Evolutionary conservation across 2,329 filamentous ascomycete genomes (phyloP), one percentile per base, ranked within the genome.

Genomic region (Pseudogymnoascus sp.): DNA sequence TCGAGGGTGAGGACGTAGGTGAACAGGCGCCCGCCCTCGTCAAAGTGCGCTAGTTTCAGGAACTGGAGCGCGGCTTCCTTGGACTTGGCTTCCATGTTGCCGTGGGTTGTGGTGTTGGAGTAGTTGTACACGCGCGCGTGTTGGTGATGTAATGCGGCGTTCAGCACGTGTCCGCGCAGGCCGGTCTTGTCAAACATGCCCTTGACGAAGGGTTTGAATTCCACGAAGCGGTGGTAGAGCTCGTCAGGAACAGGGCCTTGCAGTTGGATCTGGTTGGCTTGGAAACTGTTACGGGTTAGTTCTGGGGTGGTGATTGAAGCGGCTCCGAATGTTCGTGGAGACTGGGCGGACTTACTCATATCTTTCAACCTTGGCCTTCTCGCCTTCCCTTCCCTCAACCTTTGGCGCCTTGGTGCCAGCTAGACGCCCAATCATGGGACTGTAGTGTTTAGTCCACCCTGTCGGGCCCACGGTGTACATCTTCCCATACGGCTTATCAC

Each of bases 1-100:
- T 97, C 93, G 6, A 97, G 82, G 0, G 91, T 96, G 21, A 97
- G 79, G 26, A 97, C 88, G 69, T 97, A 97, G 21, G 93, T 97
- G 72, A 95, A 97, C 63, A 96, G 85, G 11, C 92, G 86, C 1
- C 89, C 89, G 17, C 91, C 93, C 70, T 95, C 84, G 70, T 93
- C 92, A 72, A 89, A 93, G 70, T 96, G 91, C 0, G 87, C 89
- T 70, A 97, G 86, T 64, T 92, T 89, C 9, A 97, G 82, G 71
- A 97, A 96, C 67, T 93, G 86, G 19, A 88, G 79, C 0, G 91
- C 84, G 10, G 95, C 86, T 59, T 90, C 87, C 60, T 83, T 77
- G 63, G 85, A 88, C 17, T 89, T 88, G 0, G 85, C 77, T 29
- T 83, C 74, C 68, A 93, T 90, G 1, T 75, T 73, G 11, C 91